Percentiles rank a stretch among this genome's conserved stretches.
These are phyloP conservation scores for Schizosaccharomyces osmophilus DNA, from an alignment of 805 yeast genomes.

Conservation along the genomic window DNA sequence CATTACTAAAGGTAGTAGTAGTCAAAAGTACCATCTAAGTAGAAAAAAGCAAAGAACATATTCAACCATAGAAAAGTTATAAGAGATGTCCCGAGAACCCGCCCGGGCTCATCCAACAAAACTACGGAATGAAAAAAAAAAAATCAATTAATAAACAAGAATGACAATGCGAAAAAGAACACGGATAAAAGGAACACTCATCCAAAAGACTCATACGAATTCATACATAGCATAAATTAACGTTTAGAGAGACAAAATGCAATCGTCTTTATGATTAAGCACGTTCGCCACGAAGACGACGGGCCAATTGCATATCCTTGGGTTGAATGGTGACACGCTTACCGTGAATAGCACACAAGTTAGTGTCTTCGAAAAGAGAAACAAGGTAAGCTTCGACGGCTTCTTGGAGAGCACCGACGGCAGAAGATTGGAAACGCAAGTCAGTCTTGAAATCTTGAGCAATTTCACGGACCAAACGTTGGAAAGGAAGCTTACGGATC, in stretches of 20 bases:
- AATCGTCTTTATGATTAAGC: slow-evolving; percentile 3
- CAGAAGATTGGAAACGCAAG: slow-evolving; percentile 71
- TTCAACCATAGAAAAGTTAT: background rate
- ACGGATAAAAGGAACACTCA: background rate
- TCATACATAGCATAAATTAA: background rate
- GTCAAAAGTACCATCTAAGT: background rate
- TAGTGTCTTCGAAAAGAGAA: slow-evolving; percentile 68
- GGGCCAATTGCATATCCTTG: slow-evolving; percentile 75
- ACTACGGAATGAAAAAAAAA: background rate
- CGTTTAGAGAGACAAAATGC: background rate
- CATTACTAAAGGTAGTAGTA: background rate
- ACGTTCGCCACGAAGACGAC: slow-evolving; percentile 64
- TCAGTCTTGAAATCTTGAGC: slow-evolving; percentile 74
- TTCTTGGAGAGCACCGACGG: slow-evolving; percentile 77
- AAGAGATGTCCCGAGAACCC: too few species aligned
- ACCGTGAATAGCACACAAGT: slow-evolving; percentile 80
- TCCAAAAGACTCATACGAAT: background rate
- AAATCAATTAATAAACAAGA: too few species aligned
- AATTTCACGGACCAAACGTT: slow-evolving; percentile 71
- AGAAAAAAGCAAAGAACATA: background rate
- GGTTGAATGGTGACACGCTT: slow-evolving; percentile 82
- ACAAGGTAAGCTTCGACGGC: slow-evolving; percentile 76
- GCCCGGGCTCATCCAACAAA: background rate
- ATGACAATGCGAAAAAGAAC: background rate
- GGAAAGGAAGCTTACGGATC: slow-evolving; percentile 77